Base-by-base conservation (phyloP, 129 eudicot species). In the Dittrichia graveolens region DNA sequence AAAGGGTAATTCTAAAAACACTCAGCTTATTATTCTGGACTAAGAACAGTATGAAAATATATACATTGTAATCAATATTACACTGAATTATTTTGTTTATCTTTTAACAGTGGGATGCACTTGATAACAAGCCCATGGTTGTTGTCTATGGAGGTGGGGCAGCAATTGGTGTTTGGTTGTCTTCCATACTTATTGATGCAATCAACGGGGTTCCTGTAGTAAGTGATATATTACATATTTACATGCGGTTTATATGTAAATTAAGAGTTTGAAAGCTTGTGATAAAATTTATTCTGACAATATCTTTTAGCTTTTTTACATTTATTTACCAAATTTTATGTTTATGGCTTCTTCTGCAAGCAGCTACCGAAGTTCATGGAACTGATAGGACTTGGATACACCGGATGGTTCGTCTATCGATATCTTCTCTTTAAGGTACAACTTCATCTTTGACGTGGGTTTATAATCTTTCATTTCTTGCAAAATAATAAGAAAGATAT, bases 391-490 rank as follows among this genome's bases (percentile, higher is more conserved):
- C 64, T 73, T 34, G 83, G 83, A 75, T 79, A 79, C 79, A 66
- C 75, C 8, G 83, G 83, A 67, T 79, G 83, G 83, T 79, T 79
- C 65, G 43, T 79, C 50, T 79, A 73, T 67, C 79, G 79, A 9
- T 79, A 79, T 74, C 83, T 79, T 59, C 79, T 79, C 76, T 79
- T 73, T 60, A 79, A 79, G 83, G 83, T 79, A 42, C 58, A 35
- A 40, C 19, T 49, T 50, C 31, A 37, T 50, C 15, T 66, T 58
- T 76, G n/a, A 55, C 56, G 11, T 11, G 31, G 31, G 48, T 46
- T 55, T 35, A 9, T 1, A 6, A 1, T 64, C 11, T 8, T 48
- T 31, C 8, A n/a, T 68, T 46, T 66, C 41, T 18, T 18, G 46
- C 57, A 13, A 74, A 69, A 12, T 37, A 44, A 44, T 3, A 6